Percentiles rank a stretch among this genome's conserved stretches.
Evolutionary conservation across 441 rosid genomes (phyloP).

Genomic region (Metrosideros polymorpha): DNA sequence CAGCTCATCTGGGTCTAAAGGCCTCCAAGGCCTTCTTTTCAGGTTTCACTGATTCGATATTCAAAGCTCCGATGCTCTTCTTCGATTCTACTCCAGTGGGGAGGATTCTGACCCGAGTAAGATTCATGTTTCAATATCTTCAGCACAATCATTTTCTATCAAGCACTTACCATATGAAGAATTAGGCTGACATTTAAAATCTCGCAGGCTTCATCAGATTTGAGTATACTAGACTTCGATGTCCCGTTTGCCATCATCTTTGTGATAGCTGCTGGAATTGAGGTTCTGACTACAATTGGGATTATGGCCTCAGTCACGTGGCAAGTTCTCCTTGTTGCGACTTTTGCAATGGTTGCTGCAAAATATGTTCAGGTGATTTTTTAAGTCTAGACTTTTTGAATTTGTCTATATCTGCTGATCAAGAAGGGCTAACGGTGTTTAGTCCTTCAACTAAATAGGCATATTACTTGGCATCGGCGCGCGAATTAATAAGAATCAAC

Average conservation of each 20-base stretch:
- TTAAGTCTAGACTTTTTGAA: background rate
- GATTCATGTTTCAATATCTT: background rate
- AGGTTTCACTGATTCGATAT: slow-evolving; percentile 58
- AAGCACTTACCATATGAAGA: background rate
- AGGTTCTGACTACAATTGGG: slow-evolving; percentile 37
- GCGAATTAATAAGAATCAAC: slow-evolving; percentile 71
- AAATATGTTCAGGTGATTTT: slow-evolving; percentile 58
- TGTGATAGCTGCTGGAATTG: slow-evolving; percentile 32
- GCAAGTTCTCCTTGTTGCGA: slow-evolving; percentile 73
- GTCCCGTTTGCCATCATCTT: slow-evolving; percentile 52
- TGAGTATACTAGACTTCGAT: slow-evolving; percentile 68
- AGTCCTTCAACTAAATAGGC: slow-evolving; percentile 21
- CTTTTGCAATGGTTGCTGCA: slow-evolving; percentile 45
- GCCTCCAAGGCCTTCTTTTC: slow-evolving; percentile 76
- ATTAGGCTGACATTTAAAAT: background rate
- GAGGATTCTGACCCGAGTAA: slow-evolving; percentile 76
- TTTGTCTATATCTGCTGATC: background rate
- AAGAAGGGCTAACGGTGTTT: background rate
- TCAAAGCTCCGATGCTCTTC: slow-evolving; percentile 80
- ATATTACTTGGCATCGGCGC: slow-evolving; percentile 67
- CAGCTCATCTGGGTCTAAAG: slow-evolving; percentile 59
- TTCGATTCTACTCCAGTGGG: slow-evolving; percentile 91
- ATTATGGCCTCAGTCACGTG: slow-evolving; percentile 81
- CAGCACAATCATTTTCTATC: background rate
- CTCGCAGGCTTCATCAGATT: slow-evolving; percentile 81